These are phyloP conservation scores for Trichopus zeylanicus DNA, from an alignment of 116 monocot genomes.

Conservation along the genomic window DNA sequence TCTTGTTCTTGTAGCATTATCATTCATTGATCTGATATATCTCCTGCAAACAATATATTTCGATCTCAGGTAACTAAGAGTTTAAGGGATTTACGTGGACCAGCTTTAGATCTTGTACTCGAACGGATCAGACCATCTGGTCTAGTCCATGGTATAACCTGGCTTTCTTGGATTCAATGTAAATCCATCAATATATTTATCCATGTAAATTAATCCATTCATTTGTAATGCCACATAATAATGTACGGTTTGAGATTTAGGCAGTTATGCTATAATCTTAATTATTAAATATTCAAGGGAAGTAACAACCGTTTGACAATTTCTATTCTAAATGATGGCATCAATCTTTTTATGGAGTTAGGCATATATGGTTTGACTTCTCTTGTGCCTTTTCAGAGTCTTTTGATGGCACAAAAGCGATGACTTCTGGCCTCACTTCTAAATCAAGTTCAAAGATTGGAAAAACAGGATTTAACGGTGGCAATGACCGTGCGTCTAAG, in stretches of 20 bases:
- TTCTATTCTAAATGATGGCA: too few species aligned
- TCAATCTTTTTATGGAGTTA: too few species aligned
- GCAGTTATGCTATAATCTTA: too few species aligned
- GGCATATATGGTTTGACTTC: constrained; percentile 5
- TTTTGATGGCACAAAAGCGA: constrained; percentile 35
- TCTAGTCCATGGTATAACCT: constrained; percentile 57
- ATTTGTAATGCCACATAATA: constrained; percentile 1
- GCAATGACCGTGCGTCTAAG: constrained; percentile 49
- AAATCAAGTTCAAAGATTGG: constrained; percentile 49
- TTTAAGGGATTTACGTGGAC: constrained; percentile 72
- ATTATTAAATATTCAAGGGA: too few species aligned
- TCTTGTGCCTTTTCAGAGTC: constrained; percentile 28
- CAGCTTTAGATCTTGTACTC: constrained; percentile 64
- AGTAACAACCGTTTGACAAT: too few species aligned
- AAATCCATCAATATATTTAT: background rate
- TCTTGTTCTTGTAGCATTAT: background rate
- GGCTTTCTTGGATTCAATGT: too few species aligned
- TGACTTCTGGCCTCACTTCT: constrained; percentile 27
- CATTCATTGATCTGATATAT: background rate
- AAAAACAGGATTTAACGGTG: constrained; percentile 38
- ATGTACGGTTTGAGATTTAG: too few species aligned
- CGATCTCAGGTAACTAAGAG: constrained; percentile 53
- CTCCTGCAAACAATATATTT: background rate
- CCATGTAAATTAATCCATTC: background rate
- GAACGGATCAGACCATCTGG: constrained; percentile 65